Percentiles rank a stretch among this genome's conserved stretches.
phyloP scores from a whole-genome alignment of 1,139 yeast species.

The Kurtzmaniella quercitrusa region DNA sequence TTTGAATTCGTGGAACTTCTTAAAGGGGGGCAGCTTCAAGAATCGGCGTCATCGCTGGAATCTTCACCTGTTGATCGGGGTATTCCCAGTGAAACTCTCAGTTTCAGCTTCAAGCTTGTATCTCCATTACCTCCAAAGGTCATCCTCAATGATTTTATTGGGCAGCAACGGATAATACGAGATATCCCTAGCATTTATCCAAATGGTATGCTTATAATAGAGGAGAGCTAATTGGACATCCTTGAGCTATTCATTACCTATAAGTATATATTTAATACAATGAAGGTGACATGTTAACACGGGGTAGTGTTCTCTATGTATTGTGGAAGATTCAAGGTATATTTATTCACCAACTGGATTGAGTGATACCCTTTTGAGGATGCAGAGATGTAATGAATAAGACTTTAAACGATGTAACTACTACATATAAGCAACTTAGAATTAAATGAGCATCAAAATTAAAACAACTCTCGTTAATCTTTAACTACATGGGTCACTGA shows the following conservation, averaged over 20 bases:
- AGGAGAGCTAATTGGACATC: conserved; percentile 11
- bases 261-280: no score
- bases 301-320: no score
- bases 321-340: no score
- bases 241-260: not conserved
- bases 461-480: no score
- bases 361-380: no score
- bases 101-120: conserved; percentile 28
- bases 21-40: conserved; percentile 25
- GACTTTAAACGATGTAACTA: no score
- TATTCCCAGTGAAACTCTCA: conserved; percentile 12
- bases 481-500: no score
- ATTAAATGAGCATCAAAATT: no score
- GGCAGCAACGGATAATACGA: conserved; percentile 15
- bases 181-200: conserved; percentile 37
- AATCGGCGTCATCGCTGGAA: conserved; percentile 22
- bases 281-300: no score
- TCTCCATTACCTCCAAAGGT: conserved; percentile 42
- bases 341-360: no score
- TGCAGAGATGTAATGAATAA: no score
- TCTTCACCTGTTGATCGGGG: conserved; percentile 30
- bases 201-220: conserved; percentile 40
- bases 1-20: conserved; percentile 54
- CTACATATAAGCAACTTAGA: no score
- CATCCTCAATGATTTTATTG: conserved; percentile 22